Conservation (phyloP, 2,329 filamentous ascomycete species). For the Ophiostoma sp. region DNA sequence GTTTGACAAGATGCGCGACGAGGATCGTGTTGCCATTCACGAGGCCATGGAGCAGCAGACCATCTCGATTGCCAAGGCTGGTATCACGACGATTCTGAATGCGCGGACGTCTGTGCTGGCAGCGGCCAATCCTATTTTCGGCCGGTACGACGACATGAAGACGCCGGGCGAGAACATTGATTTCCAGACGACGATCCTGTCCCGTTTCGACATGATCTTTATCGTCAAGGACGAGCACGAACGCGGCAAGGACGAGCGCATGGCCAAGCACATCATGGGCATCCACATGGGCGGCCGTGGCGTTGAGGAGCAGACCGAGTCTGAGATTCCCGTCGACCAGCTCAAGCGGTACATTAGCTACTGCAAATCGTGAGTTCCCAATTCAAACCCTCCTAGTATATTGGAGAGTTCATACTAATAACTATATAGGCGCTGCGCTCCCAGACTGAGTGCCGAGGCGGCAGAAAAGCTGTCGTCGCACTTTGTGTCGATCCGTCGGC, state of each 20-base stretch:
- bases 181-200: constrained; percentile 96
- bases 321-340: constrained; percentile 89
- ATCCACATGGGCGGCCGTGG: constrained; percentile 91
- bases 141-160: constrained; percentile 96
- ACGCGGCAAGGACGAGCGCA: constrained; percentile 79
- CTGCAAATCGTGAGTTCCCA: constrained; percentile 67
- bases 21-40: constrained; percentile 95
- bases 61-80: constrained; percentile 96
- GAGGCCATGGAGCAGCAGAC: constrained; percentile 99
- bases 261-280: constrained; percentile 94
- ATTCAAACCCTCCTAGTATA: background rate
- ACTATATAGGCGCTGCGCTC: constrained; percentile 63
- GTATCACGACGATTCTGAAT: constrained; percentile 97
- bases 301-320: constrained; percentile 73
- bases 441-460: constrained; percentile 81
- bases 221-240: constrained; percentile 96
- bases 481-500: constrained; percentile 91
- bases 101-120: constrained; percentile 91
- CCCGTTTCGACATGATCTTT: constrained; percentile 99
- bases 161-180: constrained; percentile 97
- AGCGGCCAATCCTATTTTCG: constrained; percentile 95
- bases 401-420: background rate
- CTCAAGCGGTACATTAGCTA: constrained; percentile 98
- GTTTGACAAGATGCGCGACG: constrained; percentile 99
- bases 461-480: constrained; percentile 95